Evolutionary conservation across 2,329 filamentous ascomycete species (phyloP).

Genomic region (Leptographium procerum): DNA sequence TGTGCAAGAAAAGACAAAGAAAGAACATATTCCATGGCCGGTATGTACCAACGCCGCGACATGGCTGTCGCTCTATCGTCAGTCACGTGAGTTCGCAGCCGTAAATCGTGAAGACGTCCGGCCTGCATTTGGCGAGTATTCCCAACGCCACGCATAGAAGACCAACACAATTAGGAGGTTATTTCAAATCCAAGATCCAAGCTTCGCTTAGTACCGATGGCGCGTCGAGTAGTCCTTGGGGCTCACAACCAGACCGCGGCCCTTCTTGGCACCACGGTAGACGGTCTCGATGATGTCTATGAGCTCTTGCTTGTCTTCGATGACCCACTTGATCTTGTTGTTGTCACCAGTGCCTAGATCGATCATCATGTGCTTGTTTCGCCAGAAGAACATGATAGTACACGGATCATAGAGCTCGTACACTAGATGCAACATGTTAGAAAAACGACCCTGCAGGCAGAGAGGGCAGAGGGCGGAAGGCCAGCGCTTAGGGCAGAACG

Average conservation of each 20-base stretch:
- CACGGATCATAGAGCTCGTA: constrained; percentile 66
- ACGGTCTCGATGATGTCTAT: constrained; percentile 98
- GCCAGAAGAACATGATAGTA: constrained; percentile 80
- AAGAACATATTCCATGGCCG: background rate
- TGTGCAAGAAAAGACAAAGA: background rate
- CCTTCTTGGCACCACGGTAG: constrained; percentile 97
- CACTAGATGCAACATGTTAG: constrained; percentile 73
- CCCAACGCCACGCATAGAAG: background rate
- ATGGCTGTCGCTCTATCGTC: background rate
- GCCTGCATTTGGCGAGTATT: background rate
- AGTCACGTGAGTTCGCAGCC: background rate
- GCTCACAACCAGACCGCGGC: constrained; percentile 87
- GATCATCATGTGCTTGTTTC: constrained; percentile 98
- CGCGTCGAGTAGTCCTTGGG: constrained; percentile 70
- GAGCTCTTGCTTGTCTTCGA: constrained; percentile 96
- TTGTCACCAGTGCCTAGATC: constrained; percentile 98
- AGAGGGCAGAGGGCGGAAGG: background rate
- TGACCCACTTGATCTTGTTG: constrained; percentile 40
- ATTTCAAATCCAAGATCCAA: background rate
- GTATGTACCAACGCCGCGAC: background rate
- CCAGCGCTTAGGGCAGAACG: background rate
- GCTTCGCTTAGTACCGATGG: constrained; percentile 45
- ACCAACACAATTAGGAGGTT: background rate
- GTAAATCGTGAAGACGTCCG: background rate
- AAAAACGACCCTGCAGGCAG: constrained; percentile 25